Conservation (phyloP, 2,329 filamentous ascomycete genomes). For the Diaporthe humulicola region DNA sequence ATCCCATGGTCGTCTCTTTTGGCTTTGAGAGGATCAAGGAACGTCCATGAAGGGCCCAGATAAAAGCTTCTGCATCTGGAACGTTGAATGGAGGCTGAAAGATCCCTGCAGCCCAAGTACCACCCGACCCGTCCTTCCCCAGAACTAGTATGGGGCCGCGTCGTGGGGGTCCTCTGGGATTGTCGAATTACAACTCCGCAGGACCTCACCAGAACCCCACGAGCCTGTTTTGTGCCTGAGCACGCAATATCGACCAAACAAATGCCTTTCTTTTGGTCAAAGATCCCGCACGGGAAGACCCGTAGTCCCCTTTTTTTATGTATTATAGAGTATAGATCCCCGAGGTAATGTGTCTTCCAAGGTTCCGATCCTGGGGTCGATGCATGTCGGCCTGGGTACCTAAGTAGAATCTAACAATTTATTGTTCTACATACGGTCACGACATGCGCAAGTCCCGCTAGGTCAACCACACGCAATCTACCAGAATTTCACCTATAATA, state of each 20-base stretch:
- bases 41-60: constrained; percentile 12
- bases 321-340: neutral
- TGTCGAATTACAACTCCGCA: constrained; percentile 34
- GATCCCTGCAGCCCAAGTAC: constrained; percentile 27
- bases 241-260: constrained; percentile 31
- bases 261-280: constrained; percentile 32
- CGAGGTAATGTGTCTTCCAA: neutral
- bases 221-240: constrained; percentile 25
- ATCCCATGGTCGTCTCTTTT: constrained; percentile 20
- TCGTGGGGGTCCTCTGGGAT: constrained; percentile 35
- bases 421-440: neutral
- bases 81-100: constrained; percentile 34
- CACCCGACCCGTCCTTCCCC: constrained; percentile 31
- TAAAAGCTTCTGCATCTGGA: neutral
- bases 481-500: neutral
- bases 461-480: neutral
- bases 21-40: neutral
- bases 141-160: constrained; percentile 16
- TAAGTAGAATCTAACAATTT: neutral
- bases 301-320: neutral
- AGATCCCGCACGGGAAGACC: constrained; percentile 33
- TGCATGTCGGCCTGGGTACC: neutral
- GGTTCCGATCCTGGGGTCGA: neutral
- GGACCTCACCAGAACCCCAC: constrained; percentile 37
- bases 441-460: neutral